Evolutionary conservation across 2,329 filamentous ascomycete species (phyloP).

Genomic region (Setomelanomma holmii): DNA sequence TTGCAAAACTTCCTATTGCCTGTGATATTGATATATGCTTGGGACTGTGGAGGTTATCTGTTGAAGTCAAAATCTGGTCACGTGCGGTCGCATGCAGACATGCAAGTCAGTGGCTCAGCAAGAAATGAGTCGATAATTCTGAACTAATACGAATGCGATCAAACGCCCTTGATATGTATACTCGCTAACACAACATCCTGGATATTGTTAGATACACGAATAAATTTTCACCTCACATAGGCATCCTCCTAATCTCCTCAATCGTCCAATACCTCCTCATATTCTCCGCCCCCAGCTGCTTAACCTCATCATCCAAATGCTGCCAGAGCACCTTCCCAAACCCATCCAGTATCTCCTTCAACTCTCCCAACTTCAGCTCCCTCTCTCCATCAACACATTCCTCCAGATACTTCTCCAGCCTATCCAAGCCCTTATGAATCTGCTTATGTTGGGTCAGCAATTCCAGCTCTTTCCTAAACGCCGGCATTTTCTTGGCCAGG

Average conservation of each 20-base stretch:
- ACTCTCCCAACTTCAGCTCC: constrained; percentile 61
- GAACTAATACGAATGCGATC: no score
- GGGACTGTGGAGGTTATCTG: no score
- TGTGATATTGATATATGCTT: no score
- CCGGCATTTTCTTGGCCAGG: constrained; percentile 78
- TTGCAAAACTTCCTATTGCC: no score
- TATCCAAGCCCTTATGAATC: constrained; percentile 79
- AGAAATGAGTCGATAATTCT: no score
- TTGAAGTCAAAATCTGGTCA: no score
- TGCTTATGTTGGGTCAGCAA: constrained; percentile 76
- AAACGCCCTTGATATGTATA: no score
- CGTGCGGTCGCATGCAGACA: no score
- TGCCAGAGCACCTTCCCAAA: constrained; percentile 82
- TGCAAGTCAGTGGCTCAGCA: no score
- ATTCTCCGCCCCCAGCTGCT: constrained; percentile 79
- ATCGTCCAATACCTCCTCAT: constrained; percentile 84
- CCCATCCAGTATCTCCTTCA: constrained; percentile 75
- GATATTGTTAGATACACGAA: no score
- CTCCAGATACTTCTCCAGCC: constrained; percentile 69
- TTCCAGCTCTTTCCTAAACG: constrained; percentile 71
- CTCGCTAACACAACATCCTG: not conserved
- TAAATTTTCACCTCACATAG: constrained; percentile 70
- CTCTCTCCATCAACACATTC: constrained; percentile 68
- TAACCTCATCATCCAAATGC: constrained; percentile 86
- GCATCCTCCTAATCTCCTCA: constrained; percentile 75